phyloP scores from a whole-genome alignment of 1,284 basidiomycete genomes.

The Cryptococcus floricola region DNA sequence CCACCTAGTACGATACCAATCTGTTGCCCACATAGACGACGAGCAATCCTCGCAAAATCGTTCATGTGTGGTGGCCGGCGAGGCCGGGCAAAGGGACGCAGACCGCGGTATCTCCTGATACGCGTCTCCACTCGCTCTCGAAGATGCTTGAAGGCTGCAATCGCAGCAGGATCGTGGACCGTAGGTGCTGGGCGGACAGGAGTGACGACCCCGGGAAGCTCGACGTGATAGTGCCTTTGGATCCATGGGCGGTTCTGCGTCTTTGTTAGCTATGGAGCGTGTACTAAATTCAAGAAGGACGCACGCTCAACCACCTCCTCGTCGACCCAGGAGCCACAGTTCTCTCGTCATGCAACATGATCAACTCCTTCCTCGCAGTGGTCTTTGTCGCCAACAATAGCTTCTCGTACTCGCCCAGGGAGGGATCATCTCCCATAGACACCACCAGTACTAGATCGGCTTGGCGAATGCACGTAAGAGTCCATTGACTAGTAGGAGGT shows the following conservation, averaged over 20 bases:
- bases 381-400: conserved; percentile 84
- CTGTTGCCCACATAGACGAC: conserved; percentile 85
- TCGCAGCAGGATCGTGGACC: conserved; percentile 79
- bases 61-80: conserved; percentile 74
- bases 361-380: conserved; percentile 92
- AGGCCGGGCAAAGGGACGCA: conserved; percentile 63
- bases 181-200: conserved; percentile 56
- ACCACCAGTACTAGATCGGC: conserved; percentile 96
- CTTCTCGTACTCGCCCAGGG: conserved; percentile 86
- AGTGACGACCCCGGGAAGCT: conserved; percentile 55
- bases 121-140: conserved; percentile 85
- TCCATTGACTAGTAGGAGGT: conserved; percentile 87
- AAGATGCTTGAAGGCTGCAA: conserved; percentile 69
- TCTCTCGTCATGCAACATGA: conserved; percentile 88
- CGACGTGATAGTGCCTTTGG: conserved; percentile 44
- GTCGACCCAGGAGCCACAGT: conserved; percentile 88
- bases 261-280: not conserved
- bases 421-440: conserved; percentile 80
- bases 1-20: conserved; percentile 94
- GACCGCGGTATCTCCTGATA: conserved; percentile 78
- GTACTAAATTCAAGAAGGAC: conserved; percentile 11
- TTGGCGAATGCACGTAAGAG: conserved; percentile 93
- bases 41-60: conserved; percentile 88
- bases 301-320: conserved; percentile 89
- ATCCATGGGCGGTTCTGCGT: conserved; percentile 85